Evolutionary conservation across 2,329 filamentous ascomycete species (phyloP).

Genomic region (Pseudogymnoascus pannorum): DNA sequence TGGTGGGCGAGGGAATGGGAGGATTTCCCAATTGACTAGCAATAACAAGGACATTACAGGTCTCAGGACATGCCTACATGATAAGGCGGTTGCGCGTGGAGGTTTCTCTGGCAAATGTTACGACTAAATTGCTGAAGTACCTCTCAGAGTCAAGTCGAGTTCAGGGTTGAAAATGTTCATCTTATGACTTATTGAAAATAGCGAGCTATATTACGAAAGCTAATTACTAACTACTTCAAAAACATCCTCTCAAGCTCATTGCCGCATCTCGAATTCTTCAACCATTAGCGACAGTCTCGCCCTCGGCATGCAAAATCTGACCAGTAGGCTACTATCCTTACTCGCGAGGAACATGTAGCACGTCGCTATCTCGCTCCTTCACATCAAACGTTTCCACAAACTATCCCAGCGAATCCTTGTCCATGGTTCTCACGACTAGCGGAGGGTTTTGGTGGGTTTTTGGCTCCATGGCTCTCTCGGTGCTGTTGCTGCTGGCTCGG

Average conservation of each 20-base stretch:
- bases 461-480: too few species aligned
- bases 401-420: conserved; percentile 48
- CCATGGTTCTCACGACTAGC: conserved; percentile 67
- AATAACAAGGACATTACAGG: too few species aligned
- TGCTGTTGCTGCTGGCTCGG: too few species aligned
- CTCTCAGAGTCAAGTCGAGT: background rate
- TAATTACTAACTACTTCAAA: background rate
- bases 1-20: too few species aligned
- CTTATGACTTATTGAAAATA: background rate
- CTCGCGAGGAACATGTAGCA: conserved; percentile 77
- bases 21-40: too few species aligned
- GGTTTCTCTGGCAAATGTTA: too few species aligned
- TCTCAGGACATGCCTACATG: too few species aligned
- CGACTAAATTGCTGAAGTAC: too few species aligned
- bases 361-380: conserved; percentile 71
- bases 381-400: conserved; percentile 71
- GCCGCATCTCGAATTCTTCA: too few species aligned
- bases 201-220: background rate
- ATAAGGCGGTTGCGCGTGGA: too few species aligned
- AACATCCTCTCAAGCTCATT: too few species aligned
- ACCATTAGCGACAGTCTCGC: conserved; percentile 33
- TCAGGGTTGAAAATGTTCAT: background rate
- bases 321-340: conserved; percentile 66
- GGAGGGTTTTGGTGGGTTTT: too few species aligned
- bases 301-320: conserved; percentile 57